A percentile compares a stretch with the other conserved stretches of the same genome.
These are phyloP conservation scores for Kentomonas sorsogonicus DNA, from an alignment of 208 protist genomes.

Conservation along the genomic window DNA sequence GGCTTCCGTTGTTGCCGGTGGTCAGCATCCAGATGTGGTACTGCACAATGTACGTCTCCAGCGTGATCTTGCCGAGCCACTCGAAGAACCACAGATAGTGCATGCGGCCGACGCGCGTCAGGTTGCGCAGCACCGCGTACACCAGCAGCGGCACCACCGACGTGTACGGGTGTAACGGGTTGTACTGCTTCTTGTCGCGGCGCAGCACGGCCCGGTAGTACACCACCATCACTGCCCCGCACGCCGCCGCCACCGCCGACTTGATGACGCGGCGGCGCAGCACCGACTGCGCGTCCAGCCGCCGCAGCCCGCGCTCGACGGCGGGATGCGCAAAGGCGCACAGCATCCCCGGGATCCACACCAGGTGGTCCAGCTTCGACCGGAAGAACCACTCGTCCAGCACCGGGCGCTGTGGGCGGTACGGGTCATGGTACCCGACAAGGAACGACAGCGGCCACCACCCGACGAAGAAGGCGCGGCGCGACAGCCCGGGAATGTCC, in stretches of 20 bases:
- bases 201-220: constrained; percentile 22
- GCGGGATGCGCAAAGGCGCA: constrained; percentile 30
- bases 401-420: constrained; percentile 21
- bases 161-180: constrained; percentile 64
- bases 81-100: constrained; percentile 48
- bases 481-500: too few species aligned
- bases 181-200: constrained; percentile 49
- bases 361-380: constrained; percentile 68
- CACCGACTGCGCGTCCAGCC: constrained; percentile 23
- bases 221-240: constrained; percentile 15
- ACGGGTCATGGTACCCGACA: constrained; percentile 43
- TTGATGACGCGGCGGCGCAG: constrained; percentile 17
- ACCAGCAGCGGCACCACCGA: constrained; percentile 55
- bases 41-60: constrained; percentile 86
- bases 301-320: constrained; percentile 20
- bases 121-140: constrained; percentile 69
- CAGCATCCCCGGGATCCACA: constrained; percentile 74
- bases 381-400: constrained; percentile 85
- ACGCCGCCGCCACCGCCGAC: constrained; percentile 8
- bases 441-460: constrained; percentile 39
- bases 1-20: constrained; percentile 28
- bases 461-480: too few species aligned
- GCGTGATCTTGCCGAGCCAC: constrained; percentile 61
- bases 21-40: constrained; percentile 64
- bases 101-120: constrained; percentile 24